Evolutionary conservation across 73 alveolate species (phyloP), one percentile per base, ranked within the genome.

Genomic region (Stentor coeruleus): DNA sequence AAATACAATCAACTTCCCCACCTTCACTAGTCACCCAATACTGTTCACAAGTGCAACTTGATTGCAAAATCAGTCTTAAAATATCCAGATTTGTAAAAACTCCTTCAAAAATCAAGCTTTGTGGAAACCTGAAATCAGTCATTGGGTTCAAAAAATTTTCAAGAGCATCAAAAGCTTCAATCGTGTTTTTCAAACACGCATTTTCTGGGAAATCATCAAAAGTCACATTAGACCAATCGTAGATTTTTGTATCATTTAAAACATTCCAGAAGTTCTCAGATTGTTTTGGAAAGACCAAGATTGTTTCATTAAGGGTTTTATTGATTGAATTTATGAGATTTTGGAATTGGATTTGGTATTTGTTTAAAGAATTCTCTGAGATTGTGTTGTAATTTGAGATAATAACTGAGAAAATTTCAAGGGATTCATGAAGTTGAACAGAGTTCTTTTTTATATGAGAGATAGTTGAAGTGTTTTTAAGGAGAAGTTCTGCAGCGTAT

Each of bases 201-300:
- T 75, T 37, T n/a, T 15, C 38, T 15, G 83, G 83, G 33, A 75
- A 75, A 38, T 75, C 83, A 1, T 75, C 83, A 75, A 75, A 75
- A n/a, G 38, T 39, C 85, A 75, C 59, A 1, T 35, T 39, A 1
- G 28, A 15, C 38, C 83, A 75, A 2, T 75, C 83, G 66, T 49
- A 49, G 6, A 11, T 20, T 49, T 6, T 11, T 11, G 66, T 11
- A 49, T 49, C 20, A 6, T 6, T 20, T 49, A 49, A 49, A 49
- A 20, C 66, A 49, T 49, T 49, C 20, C 6, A 49, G 28, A 49
- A 20, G 66, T 49, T 49, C 28, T 49, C 66, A 49, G 66, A 49
- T 49, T 49, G 6, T 11, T 49, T 20, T 49, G 66, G 20, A 49
- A 49, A 49, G 20, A 49, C 20, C 66, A 20, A 6, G 20, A 20